phyloP scores from a whole-genome alignment of 768 basidiomycete species.

The Asterophora parasitica region DNA sequence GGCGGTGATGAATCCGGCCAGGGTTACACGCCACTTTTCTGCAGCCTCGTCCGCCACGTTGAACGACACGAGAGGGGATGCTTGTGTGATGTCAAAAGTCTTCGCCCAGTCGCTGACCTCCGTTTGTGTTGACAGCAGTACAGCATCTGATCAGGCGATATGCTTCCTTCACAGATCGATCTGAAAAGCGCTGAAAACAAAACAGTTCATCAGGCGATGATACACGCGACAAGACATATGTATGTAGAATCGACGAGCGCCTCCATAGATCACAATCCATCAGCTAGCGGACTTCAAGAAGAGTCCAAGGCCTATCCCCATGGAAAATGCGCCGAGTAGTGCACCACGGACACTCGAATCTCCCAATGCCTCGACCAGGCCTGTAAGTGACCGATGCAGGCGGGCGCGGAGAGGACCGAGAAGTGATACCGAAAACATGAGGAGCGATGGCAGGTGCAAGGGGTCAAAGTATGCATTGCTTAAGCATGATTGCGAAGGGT shows the following conservation, averaged over 20 bases:
- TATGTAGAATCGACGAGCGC: neutral
- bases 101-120: no score
- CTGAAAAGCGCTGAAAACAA: no score
- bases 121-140: no score
- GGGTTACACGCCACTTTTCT: neutral
- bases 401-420: slow-evolving; percentile 39
- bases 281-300: slow-evolving; percentile 10
- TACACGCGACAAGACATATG: neutral
- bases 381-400: slow-evolving; percentile 21
- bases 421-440: slow-evolving; percentile 59
- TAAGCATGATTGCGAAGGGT: slow-evolving; percentile 6
- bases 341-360: slow-evolving; percentile 29
- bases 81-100: neutral
- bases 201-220: neutral
- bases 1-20: no score
- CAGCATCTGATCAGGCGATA: no score
- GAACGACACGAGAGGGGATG: neutral
- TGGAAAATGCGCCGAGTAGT: slow-evolving; percentile 33
- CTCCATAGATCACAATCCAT: neutral
- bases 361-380: slow-evolving; percentile 17
- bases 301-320: slow-evolving; percentile 35
- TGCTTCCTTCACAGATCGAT: no score
- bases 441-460: slow-evolving; percentile 58
- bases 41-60: neutral
- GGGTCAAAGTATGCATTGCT: slow-evolving; percentile 44